Evolutionary conservation across 768 basidiomycete species (phyloP).

Genomic region (Hysterangium stoloniferum): DNA sequence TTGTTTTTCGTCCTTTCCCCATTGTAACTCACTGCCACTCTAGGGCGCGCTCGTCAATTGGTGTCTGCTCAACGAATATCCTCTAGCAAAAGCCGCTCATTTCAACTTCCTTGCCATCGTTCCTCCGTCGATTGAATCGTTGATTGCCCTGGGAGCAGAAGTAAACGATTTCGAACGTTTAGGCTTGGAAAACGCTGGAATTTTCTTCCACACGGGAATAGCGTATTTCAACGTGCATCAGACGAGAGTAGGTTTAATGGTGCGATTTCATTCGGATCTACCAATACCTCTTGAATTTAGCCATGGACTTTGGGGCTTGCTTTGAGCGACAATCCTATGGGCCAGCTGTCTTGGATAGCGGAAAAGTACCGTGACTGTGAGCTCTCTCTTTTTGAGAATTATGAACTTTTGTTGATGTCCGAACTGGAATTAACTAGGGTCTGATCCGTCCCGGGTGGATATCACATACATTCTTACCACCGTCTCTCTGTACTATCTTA

Average conservation of each 20-base stretch:
- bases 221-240: constrained; percentile 3
- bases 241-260: constrained; percentile 8
- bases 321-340: constrained; percentile 22
- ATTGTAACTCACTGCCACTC: neutral
- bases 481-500: constrained; percentile 22
- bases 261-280: neutral
- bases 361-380: constrained; percentile 16
- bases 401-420: neutral
- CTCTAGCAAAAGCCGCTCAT: constrained; percentile 11
- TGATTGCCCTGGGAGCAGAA: neutral
- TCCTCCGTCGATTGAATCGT: neutral
- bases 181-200: neutral
- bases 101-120: constrained; percentile 13
- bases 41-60: constrained; percentile 5
- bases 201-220: constrained; percentile 6
- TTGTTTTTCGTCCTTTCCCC: neutral
- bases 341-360: constrained; percentile 21
- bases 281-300: constrained; percentile 9
- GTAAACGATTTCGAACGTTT: constrained; percentile 2
- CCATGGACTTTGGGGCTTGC: constrained; percentile 22
- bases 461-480: constrained; percentile 16
- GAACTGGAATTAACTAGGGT: constrained; percentile 13
- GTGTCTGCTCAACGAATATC: constrained; percentile 10
- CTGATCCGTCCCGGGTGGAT: constrained; percentile 10
- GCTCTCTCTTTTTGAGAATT: neutral